These are phyloP conservation scores for Kalmusia sp. DNA, from an alignment of 2,329 filamentous ascomycete genomes.

Conservation along the genomic window DNA sequence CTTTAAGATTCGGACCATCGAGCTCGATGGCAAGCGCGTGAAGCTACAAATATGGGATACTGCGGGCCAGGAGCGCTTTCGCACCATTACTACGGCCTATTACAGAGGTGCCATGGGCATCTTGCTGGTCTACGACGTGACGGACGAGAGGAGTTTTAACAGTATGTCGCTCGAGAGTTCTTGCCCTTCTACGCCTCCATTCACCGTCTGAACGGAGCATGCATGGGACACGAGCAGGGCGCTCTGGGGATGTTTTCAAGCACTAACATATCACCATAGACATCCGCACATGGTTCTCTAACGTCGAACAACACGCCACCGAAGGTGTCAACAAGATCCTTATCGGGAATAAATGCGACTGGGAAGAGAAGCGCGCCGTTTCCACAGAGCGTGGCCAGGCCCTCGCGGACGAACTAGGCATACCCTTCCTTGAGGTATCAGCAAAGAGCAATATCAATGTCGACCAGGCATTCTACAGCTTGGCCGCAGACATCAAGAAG, in stretches of 20 bases:
- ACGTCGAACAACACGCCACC: slow-evolving; percentile 96
- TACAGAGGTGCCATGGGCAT: slow-evolving; percentile 99
- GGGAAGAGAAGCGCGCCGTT: slow-evolving; percentile 98
- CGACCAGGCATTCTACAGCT: slow-evolving; percentile 96
- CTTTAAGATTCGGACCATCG: slow-evolving; percentile 99
- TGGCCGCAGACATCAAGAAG: slow-evolving; percentile 98
- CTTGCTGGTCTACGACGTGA: slow-evolving; percentile 96
- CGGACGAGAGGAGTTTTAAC: slow-evolving; percentile 93
- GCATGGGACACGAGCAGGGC: no score
- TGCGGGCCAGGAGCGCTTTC: slow-evolving; percentile 96
- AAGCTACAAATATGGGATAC: slow-evolving; percentile 99
- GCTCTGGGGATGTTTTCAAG: no score
- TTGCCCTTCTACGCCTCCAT: background rate
- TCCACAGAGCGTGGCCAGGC: slow-evolving; percentile 92
- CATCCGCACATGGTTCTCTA: slow-evolving; percentile 99
- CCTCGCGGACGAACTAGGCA: slow-evolving; percentile 92
- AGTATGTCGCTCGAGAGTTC: slow-evolving; percentile 64
- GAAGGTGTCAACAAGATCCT: slow-evolving; percentile 99
- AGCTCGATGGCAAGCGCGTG: slow-evolving; percentile 97
- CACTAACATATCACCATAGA: slow-evolving; percentile 63
- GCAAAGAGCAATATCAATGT: slow-evolving; percentile 99
- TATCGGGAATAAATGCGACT: slow-evolving; percentile 99
- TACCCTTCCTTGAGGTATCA: slow-evolving; percentile 97
- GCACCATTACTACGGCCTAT: slow-evolving; percentile 98
- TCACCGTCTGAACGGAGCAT: background rate